These are phyloP conservation scores for Seminavis robusta DNA, from an alignment of 108 stramenopile species.

Conservation along the genomic window DNA sequence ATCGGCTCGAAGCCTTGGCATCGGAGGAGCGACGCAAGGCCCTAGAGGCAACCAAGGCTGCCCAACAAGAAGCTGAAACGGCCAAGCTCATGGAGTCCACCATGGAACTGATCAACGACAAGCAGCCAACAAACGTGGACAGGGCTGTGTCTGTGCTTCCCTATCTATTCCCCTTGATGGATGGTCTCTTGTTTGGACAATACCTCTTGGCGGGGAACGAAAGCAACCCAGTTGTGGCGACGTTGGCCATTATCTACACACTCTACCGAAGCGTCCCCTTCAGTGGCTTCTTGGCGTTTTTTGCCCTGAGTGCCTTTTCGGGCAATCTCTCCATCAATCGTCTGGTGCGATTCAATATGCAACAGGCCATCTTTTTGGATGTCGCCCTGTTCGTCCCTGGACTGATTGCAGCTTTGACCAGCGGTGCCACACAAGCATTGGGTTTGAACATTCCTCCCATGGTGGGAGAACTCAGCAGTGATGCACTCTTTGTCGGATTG, in stretches of 20 bases:
- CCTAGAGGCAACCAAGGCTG: slow-evolving; percentile 46
- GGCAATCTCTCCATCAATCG: slow-evolving; percentile 78
- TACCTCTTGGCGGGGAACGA: slow-evolving; percentile 67
- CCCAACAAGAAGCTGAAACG: slow-evolving; percentile 48
- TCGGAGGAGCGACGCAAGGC: slow-evolving; percentile 73
- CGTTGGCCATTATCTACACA: slow-evolving; percentile 59
- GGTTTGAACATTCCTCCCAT: slow-evolving; percentile 29
- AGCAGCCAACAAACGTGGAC: slow-evolving; percentile 58
- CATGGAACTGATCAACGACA: slow-evolving; percentile 71
- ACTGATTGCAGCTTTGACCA: slow-evolving; percentile 52
- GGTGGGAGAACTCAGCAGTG: slow-evolving; percentile 46
- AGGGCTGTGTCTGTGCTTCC: slow-evolving; percentile 68
- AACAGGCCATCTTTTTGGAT: slow-evolving; percentile 89
- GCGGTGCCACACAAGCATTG: slow-evolving; percentile 18
- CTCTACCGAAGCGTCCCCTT: slow-evolving; percentile 76
- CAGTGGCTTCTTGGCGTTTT: slow-evolving; percentile 74
- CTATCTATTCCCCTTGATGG: slow-evolving; percentile 82
- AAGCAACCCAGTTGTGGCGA: slow-evolving; percentile 60
- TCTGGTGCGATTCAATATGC: slow-evolving; percentile 82
- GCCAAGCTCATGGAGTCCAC: slow-evolving; percentile 46
- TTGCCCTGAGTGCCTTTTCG: slow-evolving; percentile 63
- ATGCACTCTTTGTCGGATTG: slow-evolving; percentile 70
- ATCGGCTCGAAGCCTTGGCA: slow-evolving; percentile 58
- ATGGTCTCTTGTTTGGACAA: slow-evolving; percentile 78
- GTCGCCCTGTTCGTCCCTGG: slow-evolving; percentile 88